Base-by-base conservation (phyloP, 1,139 yeast genomes). In the Kodamaea suecica region DNA sequence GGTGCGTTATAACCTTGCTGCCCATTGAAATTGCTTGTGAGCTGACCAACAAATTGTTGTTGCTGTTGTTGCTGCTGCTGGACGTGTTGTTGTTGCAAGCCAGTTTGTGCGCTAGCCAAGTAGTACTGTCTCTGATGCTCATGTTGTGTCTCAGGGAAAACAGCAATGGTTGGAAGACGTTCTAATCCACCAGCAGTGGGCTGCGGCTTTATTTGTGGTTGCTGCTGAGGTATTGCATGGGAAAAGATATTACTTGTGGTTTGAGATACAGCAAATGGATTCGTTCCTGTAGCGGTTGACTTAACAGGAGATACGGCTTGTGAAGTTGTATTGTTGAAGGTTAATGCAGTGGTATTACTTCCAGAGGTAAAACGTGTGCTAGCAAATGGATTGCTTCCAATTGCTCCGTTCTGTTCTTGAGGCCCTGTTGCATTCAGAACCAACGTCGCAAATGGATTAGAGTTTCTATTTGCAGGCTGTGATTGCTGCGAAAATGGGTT, bases 141-240 rank as follows among this genome's bases (percentile, higher is more conserved):
- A 38, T 55, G 60, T 48, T 72, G 77, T 6, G 85, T 80, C 44
- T 77, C 76, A 0, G 85, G 85, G 48, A 80, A 80, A 1, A 80
- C 83, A 3, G 86, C 73, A 3, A 76, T 56, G 0, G 86, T 80
- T 3, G 80, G 80, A 27, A 79, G 47, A 36, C 63, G 63, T 51
- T 80, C 87, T 39, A 78, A 66, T 0, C 87, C 87, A 4, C 86
- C 87, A 14, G 84, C 82, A 2, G 86, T 80, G 3, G 74, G 67
- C 47, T 76, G 82, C 9, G 69, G 63, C 40, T 63, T 59, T 34
- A 75, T 41, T 12, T 55, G 57, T 27, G 47, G 58, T 19, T 44
- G 57, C 17, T 27, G 30, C 17, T 15, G 30, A 20, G 44, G 42
- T 21, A 44, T 36, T 16, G 42, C 31, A 24, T 48, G 47, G 35